Conservation (phyloP, 2,329 filamentous ascomycete genomes). For the Cordyceps cateniannulata region DNA sequence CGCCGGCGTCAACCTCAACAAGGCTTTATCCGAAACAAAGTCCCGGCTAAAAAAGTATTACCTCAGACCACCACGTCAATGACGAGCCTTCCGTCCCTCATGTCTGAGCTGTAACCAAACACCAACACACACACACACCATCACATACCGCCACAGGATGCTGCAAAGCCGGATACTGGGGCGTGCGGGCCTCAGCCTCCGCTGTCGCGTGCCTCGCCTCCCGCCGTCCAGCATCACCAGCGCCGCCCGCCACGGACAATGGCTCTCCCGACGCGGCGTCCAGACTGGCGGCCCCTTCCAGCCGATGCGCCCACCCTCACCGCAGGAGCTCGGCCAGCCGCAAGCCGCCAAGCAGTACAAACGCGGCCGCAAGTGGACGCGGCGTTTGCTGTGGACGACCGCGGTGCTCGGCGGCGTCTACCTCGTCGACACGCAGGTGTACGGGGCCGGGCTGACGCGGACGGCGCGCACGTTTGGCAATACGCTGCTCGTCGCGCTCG, state of each 20-base stretch:
- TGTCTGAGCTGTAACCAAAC: neutral
- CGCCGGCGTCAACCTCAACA: neutral
- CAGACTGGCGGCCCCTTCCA: conserved; percentile 44
- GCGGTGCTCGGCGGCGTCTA: conserved; percentile 57
- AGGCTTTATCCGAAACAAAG: neutral
- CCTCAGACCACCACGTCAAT: neutral
- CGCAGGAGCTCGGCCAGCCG: conserved; percentile 69
- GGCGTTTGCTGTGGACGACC: conserved; percentile 60
- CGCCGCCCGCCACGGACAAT: neutral
- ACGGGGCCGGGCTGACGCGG: conserved; percentile 71
- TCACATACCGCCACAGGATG: neutral
- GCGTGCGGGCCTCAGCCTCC: neutral
- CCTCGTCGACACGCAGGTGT: conserved; percentile 64
- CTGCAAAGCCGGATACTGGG: conserved; percentile 5
- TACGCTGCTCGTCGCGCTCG: conserved; percentile 73
- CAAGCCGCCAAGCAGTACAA: conserved; percentile 64
- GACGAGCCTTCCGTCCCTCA: neutral
- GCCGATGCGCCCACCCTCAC: conserved; percentile 69
- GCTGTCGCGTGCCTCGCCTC: conserved; percentile 11
- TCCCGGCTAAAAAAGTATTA: neutral
- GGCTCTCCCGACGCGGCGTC: conserved; percentile 19
- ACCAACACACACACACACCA: neutral
- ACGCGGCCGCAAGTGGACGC: conserved; percentile 67
- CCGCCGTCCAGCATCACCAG: neutral
- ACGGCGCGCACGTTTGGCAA: conserved; percentile 75